Evolutionary conservation across 148 eudicot genomes (phyloP).

Genomic region (Fagopyrum tataricum): DNA sequence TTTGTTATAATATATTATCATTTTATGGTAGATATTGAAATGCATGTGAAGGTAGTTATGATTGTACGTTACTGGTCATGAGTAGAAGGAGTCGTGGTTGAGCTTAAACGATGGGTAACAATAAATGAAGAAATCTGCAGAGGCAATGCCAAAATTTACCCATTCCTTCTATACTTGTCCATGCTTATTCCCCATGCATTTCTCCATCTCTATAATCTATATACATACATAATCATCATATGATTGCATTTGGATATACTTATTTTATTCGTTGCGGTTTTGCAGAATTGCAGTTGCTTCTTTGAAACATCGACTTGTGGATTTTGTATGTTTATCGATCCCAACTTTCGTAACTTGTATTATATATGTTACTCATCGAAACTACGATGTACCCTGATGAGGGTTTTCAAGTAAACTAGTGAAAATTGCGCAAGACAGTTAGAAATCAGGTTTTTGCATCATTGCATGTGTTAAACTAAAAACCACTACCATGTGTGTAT

Average conservation of each 20-base stretch:
- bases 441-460: too few species aligned
- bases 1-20: background rate
- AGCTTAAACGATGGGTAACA: background rate
- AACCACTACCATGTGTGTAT: too few species aligned
- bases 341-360: too few species aligned
- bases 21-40: background rate
- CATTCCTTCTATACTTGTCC: slow-evolving; percentile 2
- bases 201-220: background rate
- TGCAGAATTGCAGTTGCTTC: background rate
- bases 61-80: slow-evolving; percentile 10
- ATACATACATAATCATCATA: background rate
- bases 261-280: background rate
- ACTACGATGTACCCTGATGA: too few species aligned
- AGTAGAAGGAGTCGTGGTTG: background rate
- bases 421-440: too few species aligned
- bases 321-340: too few species aligned
- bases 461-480: too few species aligned
- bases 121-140: background rate
- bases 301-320: background rate
- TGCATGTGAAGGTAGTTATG: slow-evolving; percentile 3
- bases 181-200: background rate
- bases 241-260: background rate
- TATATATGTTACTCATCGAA: too few species aligned
- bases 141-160: background rate
- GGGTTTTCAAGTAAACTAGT: too few species aligned